Percentiles rank a stretch among this genome's conserved stretches.
Conservation (phyloP, 768 basidiomycete species). For the Hortiboletus campestris region DNA sequence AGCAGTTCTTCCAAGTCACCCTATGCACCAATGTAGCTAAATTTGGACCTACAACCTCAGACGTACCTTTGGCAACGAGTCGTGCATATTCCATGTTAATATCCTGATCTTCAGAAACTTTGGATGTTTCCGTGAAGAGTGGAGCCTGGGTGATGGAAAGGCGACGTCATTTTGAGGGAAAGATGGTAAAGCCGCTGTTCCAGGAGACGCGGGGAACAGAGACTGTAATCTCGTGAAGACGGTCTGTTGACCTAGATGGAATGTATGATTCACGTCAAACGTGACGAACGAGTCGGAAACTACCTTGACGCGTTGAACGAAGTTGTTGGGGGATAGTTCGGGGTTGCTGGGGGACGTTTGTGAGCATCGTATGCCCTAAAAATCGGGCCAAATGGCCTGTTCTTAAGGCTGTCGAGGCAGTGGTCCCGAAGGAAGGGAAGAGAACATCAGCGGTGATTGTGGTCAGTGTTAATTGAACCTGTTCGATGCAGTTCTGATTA, state of each 20-base stretch:
- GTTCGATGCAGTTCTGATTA: conserved; percentile 26
- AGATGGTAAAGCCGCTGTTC: conserved; percentile 17
- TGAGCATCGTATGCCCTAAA: conserved; percentile 22
- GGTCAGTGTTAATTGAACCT: conserved; percentile 17
- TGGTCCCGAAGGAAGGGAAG: conserved; percentile 19
- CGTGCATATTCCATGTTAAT: conserved; percentile 86
- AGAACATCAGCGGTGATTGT: conserved; percentile 23
- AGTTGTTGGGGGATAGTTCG: conserved; percentile 14
- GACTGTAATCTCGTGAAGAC: conserved; percentile 53
- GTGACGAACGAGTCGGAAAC: not conserved
- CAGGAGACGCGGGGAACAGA: conserved; percentile 43
- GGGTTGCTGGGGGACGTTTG: conserved; percentile 20
- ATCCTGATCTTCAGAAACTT: conserved; percentile 66
- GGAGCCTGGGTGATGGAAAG: conserved; percentile 23
- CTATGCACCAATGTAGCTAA: conserved; percentile 35
- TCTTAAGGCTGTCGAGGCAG: conserved; percentile 31
- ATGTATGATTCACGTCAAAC: conserved; percentile 1
- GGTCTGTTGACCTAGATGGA: conserved; percentile 34
- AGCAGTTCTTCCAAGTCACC: conserved; percentile 73
- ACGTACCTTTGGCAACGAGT: conserved; percentile 69
- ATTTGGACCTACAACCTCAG: not conserved
- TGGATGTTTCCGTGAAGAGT: conserved; percentile 25
- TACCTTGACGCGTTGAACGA: conserved; percentile 21
- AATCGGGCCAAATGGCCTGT: conserved; percentile 24
- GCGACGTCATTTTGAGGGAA: conserved; percentile 20